These are phyloP conservation scores for Gossypium herbaceum DNA, from an alignment of 345 rosid genomes.

Conservation along the genomic window DNA sequence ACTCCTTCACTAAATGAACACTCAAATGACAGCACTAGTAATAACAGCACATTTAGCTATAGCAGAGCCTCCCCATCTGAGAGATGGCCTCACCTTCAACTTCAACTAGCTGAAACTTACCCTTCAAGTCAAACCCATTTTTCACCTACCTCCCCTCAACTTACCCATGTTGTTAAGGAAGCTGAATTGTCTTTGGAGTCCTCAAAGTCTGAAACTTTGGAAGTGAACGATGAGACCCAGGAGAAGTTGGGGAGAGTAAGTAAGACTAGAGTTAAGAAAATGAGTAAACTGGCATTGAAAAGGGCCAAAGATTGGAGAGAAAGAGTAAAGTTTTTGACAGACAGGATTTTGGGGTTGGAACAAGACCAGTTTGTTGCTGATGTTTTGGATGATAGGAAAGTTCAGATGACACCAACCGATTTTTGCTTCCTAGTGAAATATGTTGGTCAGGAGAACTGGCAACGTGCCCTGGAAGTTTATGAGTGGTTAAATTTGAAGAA, in stretches of 20 bases:
- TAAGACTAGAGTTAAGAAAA: constrained; percentile 65
- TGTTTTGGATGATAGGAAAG: constrained; percentile 61
- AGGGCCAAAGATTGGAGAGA: constrained; percentile 91
- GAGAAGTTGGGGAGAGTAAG: constrained; percentile 45
- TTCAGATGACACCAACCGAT: constrained; percentile 93
- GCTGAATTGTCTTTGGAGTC: constrained; percentile 13
- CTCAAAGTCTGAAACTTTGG: constrained; percentile 14
- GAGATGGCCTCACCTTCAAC: constrained; percentile 88
- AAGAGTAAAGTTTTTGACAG: constrained; percentile 65
- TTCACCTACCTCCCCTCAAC: constrained; percentile 27
- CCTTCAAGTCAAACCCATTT: constrained; percentile 37
- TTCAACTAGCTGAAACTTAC: constrained; percentile 43
- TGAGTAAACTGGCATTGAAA: constrained; percentile 73
- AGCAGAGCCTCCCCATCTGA: constrained; percentile 83
- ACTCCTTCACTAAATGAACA: constrained; percentile 23
- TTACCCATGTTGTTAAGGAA: constrained; percentile 21
- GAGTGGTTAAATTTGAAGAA: constrained; percentile 89
- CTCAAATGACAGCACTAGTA: constrained; percentile 4
- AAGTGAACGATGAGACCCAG: constrained; percentile 29
- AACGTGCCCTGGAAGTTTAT: constrained; percentile 85
- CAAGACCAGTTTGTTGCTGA: constrained; percentile 72
- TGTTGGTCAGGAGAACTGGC: constrained; percentile 84
- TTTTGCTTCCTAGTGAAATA: constrained; percentile 79
- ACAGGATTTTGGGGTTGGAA: constrained; percentile 49
- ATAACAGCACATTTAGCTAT: constrained; percentile 49